Evolutionary conservation across 495 filamentous ascomycete genomes (phyloP), one percentile per base, ranked within the genome.

Genomic region (Daldinia bambusicola): DNA sequence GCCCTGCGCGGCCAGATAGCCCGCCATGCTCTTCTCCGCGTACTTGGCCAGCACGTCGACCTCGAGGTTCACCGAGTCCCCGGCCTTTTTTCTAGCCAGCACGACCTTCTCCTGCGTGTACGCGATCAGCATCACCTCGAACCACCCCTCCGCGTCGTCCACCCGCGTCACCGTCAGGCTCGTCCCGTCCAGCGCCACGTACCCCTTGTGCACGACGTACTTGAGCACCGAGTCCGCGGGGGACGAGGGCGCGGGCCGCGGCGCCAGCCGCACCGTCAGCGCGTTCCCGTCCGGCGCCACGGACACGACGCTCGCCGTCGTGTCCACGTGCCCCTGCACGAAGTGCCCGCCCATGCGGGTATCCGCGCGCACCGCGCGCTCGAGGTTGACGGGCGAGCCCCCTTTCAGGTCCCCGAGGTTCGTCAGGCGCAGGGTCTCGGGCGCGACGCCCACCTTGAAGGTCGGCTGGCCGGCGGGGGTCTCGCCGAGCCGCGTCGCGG

Each of bases 31-130:
- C 88, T 98, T 99, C 89, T 98, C 96, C 18, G 98, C 94, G 78
- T 98, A 98, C 86, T 99, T 99, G 4, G 95, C 96, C 71, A 98
- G 90, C 85, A 97, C 94, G 79, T 99, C 96, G 57, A 98, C 97
- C 85, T 99, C 96, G 16, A 98, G 90, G 79, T 99, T 99, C 34
- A 98, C 93, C 56, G 87, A 84, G 6, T 97, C 93, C 1, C 96
- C 94, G n/a, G 83, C 80, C 78, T 85, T 83, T 86, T 99, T 98
- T 10, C 78, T 80, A 9, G 91, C 93, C 64, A 91, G 92, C 1
- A 97, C 93, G 37, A 98, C 89, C 79, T 90, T 89, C 81, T 94
- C 93, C 83, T 98, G 96, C 41, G 96, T 97, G 75, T 99, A 99
- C n/a, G 92, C 88, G 79, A 99, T 97, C 50, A 99, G 82, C 96